These are phyloP conservation scores for Aspergillus vadensis DNA, from an alignment of 2,329 filamentous ascomycete genomes.

Conservation along the genomic window DNA sequence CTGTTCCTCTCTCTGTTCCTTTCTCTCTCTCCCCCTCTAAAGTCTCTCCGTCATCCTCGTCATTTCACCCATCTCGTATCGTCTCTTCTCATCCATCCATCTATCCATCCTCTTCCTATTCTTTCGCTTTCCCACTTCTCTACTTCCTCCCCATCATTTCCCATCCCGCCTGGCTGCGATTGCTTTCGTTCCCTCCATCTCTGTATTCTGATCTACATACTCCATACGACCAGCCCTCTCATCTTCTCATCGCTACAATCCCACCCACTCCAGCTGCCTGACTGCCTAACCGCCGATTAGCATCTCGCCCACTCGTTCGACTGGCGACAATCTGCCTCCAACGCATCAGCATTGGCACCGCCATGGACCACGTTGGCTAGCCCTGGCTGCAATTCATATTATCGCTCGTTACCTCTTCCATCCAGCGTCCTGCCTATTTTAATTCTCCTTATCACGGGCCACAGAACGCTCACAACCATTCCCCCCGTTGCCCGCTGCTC, in stretches of 20 bases:
- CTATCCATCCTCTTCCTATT: not conserved
- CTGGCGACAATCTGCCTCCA: slow-evolving; percentile 16
- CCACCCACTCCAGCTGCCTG: slow-evolving; percentile 21
- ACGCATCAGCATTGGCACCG: slow-evolving; percentile 25
- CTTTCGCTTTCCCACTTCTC: not conserved
- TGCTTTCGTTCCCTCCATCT: not conserved
- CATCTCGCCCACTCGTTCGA: slow-evolving; percentile 13
- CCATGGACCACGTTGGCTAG: slow-evolving; percentile 31
- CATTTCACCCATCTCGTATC: not conserved
- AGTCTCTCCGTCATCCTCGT: not conserved
- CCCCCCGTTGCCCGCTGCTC: not conserved
- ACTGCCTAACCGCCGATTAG: slow-evolving; percentile 22
- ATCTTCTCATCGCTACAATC: slow-evolving; percentile 1
- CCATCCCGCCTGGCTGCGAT: not conserved
- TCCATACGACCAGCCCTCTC: not conserved
- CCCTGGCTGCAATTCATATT: slow-evolving; percentile 14
- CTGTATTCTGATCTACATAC: not conserved
- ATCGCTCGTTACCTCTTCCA: slow-evolving; percentile 10
- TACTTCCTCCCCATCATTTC: not conserved
- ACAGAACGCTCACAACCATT: not conserved
- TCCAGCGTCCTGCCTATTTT: slow-evolving; percentile 4
- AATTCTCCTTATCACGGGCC: not conserved
- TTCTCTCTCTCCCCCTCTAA: not conserved
- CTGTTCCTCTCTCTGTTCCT: slow-evolving; percentile 13
- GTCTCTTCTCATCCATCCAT: not conserved